Evolutionary conservation across 495 filamentous ascomycete species (phyloP).

Genomic region (Hyaloscypha finlandica): DNA sequence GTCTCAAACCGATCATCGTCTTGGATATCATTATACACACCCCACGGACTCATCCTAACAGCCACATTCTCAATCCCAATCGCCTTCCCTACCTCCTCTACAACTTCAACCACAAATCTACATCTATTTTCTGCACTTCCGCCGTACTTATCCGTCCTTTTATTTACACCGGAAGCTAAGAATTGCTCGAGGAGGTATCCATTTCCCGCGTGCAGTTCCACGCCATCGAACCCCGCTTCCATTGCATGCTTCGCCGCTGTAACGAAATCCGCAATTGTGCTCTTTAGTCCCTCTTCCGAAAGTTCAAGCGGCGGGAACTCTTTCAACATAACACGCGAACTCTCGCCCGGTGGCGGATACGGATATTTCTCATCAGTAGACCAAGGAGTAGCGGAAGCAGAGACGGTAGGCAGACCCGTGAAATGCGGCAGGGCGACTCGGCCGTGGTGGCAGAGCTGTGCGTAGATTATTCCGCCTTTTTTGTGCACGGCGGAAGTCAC

Average conservation of each 20-base stretch:
- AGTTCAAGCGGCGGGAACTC: conserved; percentile 48
- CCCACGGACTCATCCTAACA: conserved; percentile 42
- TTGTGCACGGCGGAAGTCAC: conserved; percentile 53
- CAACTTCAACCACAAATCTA: conserved; percentile 47
- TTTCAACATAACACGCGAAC: conserved; percentile 40
- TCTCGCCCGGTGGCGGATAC: conserved; percentile 18
- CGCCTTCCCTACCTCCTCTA: conserved; percentile 38
- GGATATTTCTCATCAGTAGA: conserved; percentile 23
- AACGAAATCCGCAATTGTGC: conserved; percentile 37
- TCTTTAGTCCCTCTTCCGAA: conserved; percentile 44
- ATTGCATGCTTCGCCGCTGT: conserved; percentile 59
- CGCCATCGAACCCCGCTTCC: conserved; percentile 65
- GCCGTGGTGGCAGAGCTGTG: conserved; percentile 53
- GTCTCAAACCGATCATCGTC: conserved; percentile 43
- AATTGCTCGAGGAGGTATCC: conserved; percentile 67
- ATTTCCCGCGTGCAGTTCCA: conserved; percentile 61
- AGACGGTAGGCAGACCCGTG: conserved; percentile 34
- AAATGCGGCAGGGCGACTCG: conserved; percentile 47
- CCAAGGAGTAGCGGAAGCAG: conserved; percentile 19
- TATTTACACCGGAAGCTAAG: conserved; percentile 60
- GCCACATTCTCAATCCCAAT: conserved; percentile 38
- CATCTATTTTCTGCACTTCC: conserved; percentile 57
- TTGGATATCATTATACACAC: conserved; percentile 48
- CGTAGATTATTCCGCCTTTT: conserved; percentile 51
- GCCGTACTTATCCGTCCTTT: conserved; percentile 54